Conservation (phyloP, 768 basidiomycete genomes). For the Daedalea quercina region DNA sequence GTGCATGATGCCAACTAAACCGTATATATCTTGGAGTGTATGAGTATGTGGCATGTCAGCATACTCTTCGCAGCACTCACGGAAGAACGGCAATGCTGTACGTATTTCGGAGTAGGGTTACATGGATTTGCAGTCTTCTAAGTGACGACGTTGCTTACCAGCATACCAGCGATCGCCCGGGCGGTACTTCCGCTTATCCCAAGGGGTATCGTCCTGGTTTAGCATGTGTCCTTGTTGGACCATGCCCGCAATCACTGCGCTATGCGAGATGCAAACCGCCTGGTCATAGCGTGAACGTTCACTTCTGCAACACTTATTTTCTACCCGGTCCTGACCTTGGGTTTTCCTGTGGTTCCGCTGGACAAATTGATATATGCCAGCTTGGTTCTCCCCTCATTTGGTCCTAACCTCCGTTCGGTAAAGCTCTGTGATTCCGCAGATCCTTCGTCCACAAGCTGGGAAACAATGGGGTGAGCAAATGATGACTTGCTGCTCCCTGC, state of each 20-base stretch:
- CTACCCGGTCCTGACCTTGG: conserved; percentile 35
- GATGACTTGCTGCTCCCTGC: not conserved
- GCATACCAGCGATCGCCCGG: conserved; percentile 46
- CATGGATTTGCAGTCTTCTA: not conserved
- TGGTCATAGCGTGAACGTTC: conserved; percentile 15
- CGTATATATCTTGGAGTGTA: conserved; percentile 52
- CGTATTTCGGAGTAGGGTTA: not conserved
- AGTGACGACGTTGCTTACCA: conserved; percentile 32
- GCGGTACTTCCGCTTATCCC: conserved; percentile 22
- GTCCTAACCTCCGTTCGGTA: conserved; percentile 39
- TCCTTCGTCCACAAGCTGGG: conserved; percentile 44
- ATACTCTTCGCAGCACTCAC: conserved; percentile 9
- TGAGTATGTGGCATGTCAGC: not conserved
- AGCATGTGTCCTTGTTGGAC: conserved; percentile 16
- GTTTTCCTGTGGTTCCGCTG: conserved; percentile 68
- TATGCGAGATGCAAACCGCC: conserved; percentile 33
- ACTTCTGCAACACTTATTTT: not conserved
- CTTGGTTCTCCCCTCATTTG: conserved; percentile 59
- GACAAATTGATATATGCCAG: conserved; percentile 66
- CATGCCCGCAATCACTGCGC: conserved; percentile 24
- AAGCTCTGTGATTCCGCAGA: conserved; percentile 30
- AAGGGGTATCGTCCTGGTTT: conserved; percentile 14
- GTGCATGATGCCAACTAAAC: conserved; percentile 55
- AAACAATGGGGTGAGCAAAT: conserved; percentile 29
- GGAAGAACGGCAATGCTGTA: conserved; percentile 22